Conservation (phyloP, 345 rosid species). For the Salix suchowensis region DNA sequence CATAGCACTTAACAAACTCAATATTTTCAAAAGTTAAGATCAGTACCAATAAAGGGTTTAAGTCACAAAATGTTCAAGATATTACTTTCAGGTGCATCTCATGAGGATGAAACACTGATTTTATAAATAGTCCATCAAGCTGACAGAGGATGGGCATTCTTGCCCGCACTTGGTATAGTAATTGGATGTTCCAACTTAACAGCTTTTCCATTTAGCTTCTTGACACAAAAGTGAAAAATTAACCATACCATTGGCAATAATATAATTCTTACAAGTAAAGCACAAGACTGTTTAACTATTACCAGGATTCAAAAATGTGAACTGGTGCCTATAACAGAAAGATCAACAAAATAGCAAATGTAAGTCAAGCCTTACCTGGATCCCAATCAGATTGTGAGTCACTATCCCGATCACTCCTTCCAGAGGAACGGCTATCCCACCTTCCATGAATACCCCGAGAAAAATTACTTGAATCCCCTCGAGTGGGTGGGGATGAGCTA, state of each 20-base stretch:
- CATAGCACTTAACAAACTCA: not conserved
- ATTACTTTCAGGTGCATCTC: not conserved
- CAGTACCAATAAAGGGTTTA: not conserved
- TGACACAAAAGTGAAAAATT: not conserved
- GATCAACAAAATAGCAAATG: not conserved
- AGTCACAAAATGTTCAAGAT: not conserved
- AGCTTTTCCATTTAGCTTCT: not conserved
- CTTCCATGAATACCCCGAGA: conserved; percentile 62
- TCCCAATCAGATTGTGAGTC: conserved; percentile 74
- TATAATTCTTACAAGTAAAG: not conserved
- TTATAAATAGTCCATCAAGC: not conserved
- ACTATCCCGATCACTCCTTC: conserved; percentile 67
- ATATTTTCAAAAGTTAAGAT: not conserved
- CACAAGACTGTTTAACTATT: not conserved
- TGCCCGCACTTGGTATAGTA: not conserved
- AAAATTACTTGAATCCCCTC: conserved; percentile 59
- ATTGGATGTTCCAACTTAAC: not conserved
- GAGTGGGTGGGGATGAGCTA: conserved; percentile 83
- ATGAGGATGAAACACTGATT: not conserved
- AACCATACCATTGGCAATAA: not conserved
- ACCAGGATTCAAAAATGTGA: not conserved
- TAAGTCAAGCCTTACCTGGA: conserved; percentile 45
- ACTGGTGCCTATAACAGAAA: not conserved
- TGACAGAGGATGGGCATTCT: not conserved
- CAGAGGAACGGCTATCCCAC: conserved; percentile 84